A percentile compares a stretch with the other conserved stretches of the same genome.
Conservation (phyloP, 2,329 filamentous ascomycete species). For the Simplicillium sp. region DNA sequence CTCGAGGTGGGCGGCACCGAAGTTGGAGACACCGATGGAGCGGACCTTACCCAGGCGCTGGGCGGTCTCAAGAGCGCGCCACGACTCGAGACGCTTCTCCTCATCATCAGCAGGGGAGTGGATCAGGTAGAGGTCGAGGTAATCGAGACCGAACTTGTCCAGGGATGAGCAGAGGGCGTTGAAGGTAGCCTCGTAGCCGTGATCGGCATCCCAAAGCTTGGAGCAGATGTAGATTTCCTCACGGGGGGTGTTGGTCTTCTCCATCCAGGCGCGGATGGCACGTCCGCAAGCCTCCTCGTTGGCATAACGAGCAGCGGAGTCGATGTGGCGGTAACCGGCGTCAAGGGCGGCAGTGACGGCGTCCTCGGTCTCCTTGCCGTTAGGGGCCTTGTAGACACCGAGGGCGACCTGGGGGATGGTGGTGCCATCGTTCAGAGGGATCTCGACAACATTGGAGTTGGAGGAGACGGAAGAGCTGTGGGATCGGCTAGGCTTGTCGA, state of each 20-base stretch:
- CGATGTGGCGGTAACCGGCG: conserved; percentile 44
- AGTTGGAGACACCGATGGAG: conserved; percentile 73
- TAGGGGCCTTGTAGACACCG: conserved; percentile 36
- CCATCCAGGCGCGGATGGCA: conserved; percentile 60
- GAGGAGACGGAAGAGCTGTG: conserved; percentile 16
- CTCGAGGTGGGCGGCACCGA: conserved; percentile 54
- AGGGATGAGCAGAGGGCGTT: conserved; percentile 56
- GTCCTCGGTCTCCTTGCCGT: conserved; percentile 45
- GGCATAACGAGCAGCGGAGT: conserved; percentile 48
- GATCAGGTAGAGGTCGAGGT: conserved; percentile 64
- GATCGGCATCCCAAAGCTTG: conserved; percentile 52
- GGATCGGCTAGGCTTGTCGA: conserved; percentile 10
- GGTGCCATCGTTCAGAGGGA: conserved; percentile 65
- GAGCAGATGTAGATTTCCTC: conserved; percentile 59
- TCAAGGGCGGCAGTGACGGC: conserved; percentile 53
- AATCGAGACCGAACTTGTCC: conserved; percentile 53
- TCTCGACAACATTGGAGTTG: conserved; percentile 11
- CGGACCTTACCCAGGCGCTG: conserved; percentile 53
- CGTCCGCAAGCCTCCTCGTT: conserved; percentile 61
- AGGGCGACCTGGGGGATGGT: conserved; percentile 49
- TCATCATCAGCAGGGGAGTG: conserved; percentile 59
- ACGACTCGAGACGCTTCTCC: conserved; percentile 59
- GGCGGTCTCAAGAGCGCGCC: conserved; percentile 62
- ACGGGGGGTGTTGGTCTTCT: conserved; percentile 54
- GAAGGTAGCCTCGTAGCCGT: conserved; percentile 39